phyloP scores from a whole-genome alignment of 306 rosid genomes.

The Quercus bicolor region DNA sequence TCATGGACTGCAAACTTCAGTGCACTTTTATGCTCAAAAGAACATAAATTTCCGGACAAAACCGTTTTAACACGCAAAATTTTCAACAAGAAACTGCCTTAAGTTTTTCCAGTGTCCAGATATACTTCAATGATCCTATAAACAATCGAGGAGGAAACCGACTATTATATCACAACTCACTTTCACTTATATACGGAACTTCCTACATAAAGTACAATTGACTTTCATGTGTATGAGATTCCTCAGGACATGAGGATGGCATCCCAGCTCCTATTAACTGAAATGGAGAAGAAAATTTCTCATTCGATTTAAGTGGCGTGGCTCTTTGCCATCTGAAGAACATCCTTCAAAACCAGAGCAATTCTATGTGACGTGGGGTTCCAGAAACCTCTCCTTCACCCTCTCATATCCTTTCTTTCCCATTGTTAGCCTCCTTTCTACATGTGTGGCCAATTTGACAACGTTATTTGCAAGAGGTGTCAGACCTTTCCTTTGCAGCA shows the following conservation, averaged over 20 bases:
- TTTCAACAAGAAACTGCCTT: neutral
- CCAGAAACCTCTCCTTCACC: slow-evolving; percentile 77
- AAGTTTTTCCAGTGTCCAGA: neutral
- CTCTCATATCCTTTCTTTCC: slow-evolving; percentile 78
- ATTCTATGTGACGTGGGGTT: slow-evolving; percentile 78
- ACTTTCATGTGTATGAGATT: neutral
- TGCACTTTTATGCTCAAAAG: neutral
- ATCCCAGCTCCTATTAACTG: too few species aligned
- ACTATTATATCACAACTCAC: neutral
- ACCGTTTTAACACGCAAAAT: neutral
- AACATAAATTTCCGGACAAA: neutral
- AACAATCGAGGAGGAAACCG: neutral
- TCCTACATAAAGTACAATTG: neutral
- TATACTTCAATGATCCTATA: neutral
- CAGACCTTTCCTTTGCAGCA: slow-evolving; percentile 66
- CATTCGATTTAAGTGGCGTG: slow-evolving; percentile 3
- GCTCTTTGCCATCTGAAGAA: slow-evolving; percentile 52
- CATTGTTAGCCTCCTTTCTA: slow-evolving; percentile 84
- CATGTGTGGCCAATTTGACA: slow-evolving; percentile 73
- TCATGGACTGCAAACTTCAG: neutral
- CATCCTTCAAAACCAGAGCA: slow-evolving; percentile 68
- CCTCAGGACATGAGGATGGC: too few species aligned
- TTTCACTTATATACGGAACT: neutral
- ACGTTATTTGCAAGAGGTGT: slow-evolving; percentile 66
- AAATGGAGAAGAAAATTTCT: neutral